These are phyloP conservation scores for Geotrichum australiense DNA, from an alignment of 1,139 yeast species.

Conservation along the genomic window DNA sequence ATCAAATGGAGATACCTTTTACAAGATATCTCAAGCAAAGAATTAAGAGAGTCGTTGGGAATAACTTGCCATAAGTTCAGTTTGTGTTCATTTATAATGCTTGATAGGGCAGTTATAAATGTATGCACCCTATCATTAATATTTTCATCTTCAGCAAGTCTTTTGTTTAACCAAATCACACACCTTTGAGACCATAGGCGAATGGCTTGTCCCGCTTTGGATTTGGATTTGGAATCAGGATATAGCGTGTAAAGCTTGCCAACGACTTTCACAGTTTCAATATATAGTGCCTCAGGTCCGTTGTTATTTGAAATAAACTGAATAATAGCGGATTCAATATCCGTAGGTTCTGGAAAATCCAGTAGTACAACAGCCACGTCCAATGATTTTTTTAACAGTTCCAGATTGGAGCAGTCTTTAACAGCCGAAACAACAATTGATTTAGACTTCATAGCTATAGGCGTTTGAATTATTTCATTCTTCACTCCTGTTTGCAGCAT, in stretches of 20 bases:
- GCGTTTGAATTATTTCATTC: constrained; percentile 7
- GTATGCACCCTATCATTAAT: constrained; percentile 16
- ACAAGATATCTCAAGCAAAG: constrained; percentile 63
- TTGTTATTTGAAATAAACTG: constrained; percentile 11
- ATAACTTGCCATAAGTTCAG: constrained; percentile 42
- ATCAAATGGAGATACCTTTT: constrained; percentile 43
- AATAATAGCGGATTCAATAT: constrained; percentile 4
- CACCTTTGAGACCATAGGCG: constrained; percentile 21
- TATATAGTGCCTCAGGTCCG: constrained; percentile 13
- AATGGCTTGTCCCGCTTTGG: constrained; percentile 11
- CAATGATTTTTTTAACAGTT: constrained; percentile 9
- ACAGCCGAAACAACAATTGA: constrained; percentile 7
- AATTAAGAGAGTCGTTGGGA: constrained; percentile 46
- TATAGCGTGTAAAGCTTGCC: constrained; percentile 8
- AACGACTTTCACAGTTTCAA: constrained; percentile 13
- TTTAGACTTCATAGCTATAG: constrained; percentile 3
- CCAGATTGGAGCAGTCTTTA: constrained; percentile 12
- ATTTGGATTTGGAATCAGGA: constrained; percentile 1
- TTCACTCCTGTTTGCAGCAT: not conserved
- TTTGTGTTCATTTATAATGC: constrained; percentile 12
- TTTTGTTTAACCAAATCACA: constrained; percentile 27
- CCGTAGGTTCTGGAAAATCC: not conserved
- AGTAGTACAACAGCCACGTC: constrained; percentile 10
- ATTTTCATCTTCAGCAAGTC: constrained; percentile 23
- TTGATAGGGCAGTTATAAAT: constrained; percentile 7